Evolutionary conservation across 768 basidiomycete species (phyloP).

Genomic region (Pisolithus orientalis): DNA sequence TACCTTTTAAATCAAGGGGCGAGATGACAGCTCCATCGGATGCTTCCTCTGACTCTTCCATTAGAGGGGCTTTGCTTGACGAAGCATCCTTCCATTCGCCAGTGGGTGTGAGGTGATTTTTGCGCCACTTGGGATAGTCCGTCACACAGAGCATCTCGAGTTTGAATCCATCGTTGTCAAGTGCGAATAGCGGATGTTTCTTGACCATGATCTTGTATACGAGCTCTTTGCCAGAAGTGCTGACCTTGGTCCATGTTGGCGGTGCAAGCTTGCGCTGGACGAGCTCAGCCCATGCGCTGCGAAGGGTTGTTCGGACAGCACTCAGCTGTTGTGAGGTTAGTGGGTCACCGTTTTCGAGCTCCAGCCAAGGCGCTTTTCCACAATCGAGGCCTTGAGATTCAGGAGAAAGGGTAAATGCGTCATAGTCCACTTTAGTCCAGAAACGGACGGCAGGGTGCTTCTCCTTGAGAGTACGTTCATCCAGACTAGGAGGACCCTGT

Average conservation of each 20-base stretch:
- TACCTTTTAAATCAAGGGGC: not conserved
- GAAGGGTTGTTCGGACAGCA: not conserved
- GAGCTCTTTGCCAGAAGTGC: not conserved
- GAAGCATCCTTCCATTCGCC: constrained; percentile 4
- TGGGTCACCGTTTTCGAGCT: not conserved
- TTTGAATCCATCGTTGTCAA: not conserved
- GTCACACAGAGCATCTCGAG: not conserved
- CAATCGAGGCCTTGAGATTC: not conserved
- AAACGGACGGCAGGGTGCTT: not conserved
- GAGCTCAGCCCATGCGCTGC: not conserved
- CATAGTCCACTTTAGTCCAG: not conserved
- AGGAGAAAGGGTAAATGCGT: not conserved
- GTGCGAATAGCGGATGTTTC: not conserved
- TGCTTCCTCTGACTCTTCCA: not conserved
- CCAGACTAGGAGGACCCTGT: too few species aligned
- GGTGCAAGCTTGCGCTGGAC: not conserved
- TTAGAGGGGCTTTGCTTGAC: not conserved
- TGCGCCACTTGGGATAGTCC: not conserved
- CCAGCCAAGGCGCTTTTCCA: not conserved
- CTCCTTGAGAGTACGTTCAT: not conserved
- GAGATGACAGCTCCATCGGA: not conserved
- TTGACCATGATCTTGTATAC: not conserved
- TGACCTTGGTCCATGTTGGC: not conserved
- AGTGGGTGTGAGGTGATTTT: not conserved
- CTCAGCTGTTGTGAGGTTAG: not conserved